Base-by-base conservation (phyloP, 1,284 basidiomycete species). In the Cryptococcus floricola region DNA sequence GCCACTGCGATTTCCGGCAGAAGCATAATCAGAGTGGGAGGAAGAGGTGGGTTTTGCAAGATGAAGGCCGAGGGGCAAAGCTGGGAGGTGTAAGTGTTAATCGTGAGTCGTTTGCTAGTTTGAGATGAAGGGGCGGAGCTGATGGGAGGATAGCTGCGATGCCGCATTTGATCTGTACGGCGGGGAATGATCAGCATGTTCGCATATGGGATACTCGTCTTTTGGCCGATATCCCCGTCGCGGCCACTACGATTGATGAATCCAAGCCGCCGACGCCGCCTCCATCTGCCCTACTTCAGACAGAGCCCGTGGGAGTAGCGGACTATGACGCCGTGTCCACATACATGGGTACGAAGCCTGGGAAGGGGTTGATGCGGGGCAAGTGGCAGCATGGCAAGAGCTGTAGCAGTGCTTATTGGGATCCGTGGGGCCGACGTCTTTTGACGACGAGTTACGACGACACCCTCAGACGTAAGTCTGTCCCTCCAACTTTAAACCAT, bases 361-460 rank as follows among this genome's bases (percentile, higher is more conserved):
- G 71, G 6, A 65, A 68, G 39, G 71, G 69, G 0, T 51, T 75
- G 34, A 54, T 71, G 19, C 63, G 71, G 25, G 74, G 73, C 4
- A 61, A 61, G 19, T 78, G 65, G 59, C 61, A 71, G 38, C 73
- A 77, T 58, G 75, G 74, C 4, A 78, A 79, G 57, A 76, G 74
- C 49, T 79, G 77, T 60, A 74, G 74, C 25, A 68, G 74, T 1
- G 77, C 79, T 0, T 79, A 79, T 58, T 80, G 78, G 71, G 79
- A 80, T 63, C 71, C 75, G n/a, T 75, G 69, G 54, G 79, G 79
- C 0, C 61, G 68, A 16, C 59, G 74, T 34, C 64, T 80, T 12
- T 56, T 79, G n/a, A 74, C 73, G 1, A 80, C 78, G 9, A 71
- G 70, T 46, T 80, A 80, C 56, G 78, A 80, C 47, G 77, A 80